Conservation (phyloP, 2,329 filamentous ascomycete genomes). For the Talaromyces sp. region DNA sequence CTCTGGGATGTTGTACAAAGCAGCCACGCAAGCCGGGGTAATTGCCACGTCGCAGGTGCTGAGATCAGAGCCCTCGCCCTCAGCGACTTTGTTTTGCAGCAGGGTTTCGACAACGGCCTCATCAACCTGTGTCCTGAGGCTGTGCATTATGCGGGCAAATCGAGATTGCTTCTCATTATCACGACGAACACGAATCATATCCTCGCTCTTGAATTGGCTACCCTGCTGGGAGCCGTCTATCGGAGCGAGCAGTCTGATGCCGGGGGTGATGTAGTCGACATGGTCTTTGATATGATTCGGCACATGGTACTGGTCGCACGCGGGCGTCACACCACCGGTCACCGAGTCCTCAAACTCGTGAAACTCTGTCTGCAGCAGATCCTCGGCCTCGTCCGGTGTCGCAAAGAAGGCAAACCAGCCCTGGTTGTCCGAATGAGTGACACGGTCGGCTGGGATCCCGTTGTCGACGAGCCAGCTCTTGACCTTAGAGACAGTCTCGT, state of each 20-base stretch:
- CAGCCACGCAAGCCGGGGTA: constrained; percentile 51
- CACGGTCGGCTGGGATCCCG: constrained; percentile 45
- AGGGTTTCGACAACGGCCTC: not conserved
- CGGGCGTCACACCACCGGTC: constrained; percentile 22
- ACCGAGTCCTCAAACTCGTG: constrained; percentile 43
- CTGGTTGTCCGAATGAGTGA: constrained; percentile 46
- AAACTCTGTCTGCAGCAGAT: constrained; percentile 50
- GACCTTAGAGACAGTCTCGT: constrained; percentile 45
- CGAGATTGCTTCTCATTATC: not conserved
- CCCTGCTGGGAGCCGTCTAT: no score
- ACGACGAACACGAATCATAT: not conserved
- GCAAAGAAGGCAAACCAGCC: constrained; percentile 53
- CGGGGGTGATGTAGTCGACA: constrained; percentile 53
- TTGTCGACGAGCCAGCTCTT: constrained; percentile 48
- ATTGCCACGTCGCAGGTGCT: constrained; percentile 48
- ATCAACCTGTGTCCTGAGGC: not conserved
- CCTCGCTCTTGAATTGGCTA: no score
- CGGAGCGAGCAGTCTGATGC: constrained; percentile 42
- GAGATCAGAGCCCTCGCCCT: constrained; percentile 1
- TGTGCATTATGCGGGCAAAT: constrained; percentile 8
- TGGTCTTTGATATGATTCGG: constrained; percentile 43
- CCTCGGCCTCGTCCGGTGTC: constrained; percentile 48
- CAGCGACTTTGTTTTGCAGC: not conserved
- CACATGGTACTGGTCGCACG: constrained; percentile 43
- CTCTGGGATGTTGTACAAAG: constrained; percentile 43